These are phyloP conservation scores for Arctium lappa DNA, from an alignment of 129 eudicot genomes.

Conservation along the genomic window DNA sequence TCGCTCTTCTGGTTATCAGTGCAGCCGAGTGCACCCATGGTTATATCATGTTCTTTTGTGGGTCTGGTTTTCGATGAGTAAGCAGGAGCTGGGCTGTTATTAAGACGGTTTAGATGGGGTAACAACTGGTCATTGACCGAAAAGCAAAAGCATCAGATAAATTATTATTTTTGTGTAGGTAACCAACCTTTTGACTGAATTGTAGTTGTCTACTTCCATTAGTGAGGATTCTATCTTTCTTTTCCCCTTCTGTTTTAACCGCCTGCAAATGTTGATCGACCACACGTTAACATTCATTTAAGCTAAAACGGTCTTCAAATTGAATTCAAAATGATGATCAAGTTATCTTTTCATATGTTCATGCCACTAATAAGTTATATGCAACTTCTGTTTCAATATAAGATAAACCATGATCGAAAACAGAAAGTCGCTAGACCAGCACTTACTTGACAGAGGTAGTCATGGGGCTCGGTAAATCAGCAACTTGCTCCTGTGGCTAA, in stretches of 20 bases:
- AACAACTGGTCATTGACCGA: not conserved
- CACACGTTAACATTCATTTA: not conserved
- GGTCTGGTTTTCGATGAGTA: conserved; percentile 16
- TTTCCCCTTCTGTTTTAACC: conserved; percentile 28
- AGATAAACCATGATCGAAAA: not conserved
- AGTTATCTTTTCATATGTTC: not conserved
- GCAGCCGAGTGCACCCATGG: not conserved
- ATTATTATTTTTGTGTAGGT: not conserved
- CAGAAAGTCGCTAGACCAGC: no score
- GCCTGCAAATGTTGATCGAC: conserved; percentile 28
- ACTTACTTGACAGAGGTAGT: conserved; percentile 40
- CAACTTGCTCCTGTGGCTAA: conserved; percentile 23
- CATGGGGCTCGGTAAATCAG: conserved; percentile 12
- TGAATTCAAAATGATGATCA: not conserved
- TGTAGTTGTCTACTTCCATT: conserved; percentile 9
- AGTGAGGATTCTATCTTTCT: conserved; percentile 23
- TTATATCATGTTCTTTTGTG: conserved; percentile 3
- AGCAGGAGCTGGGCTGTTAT: conserved; percentile 21
- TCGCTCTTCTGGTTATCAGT: not conserved
- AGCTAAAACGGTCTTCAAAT: not conserved
- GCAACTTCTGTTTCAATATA: not conserved
- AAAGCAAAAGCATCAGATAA: not conserved
- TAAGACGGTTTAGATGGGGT: conserved; percentile 13
- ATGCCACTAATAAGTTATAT: no score
- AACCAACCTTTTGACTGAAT: conserved; percentile 20